These are phyloP conservation scores for Daldinia decipiens DNA, from an alignment of 495 filamentous ascomycete genomes.

Conservation along the genomic window DNA sequence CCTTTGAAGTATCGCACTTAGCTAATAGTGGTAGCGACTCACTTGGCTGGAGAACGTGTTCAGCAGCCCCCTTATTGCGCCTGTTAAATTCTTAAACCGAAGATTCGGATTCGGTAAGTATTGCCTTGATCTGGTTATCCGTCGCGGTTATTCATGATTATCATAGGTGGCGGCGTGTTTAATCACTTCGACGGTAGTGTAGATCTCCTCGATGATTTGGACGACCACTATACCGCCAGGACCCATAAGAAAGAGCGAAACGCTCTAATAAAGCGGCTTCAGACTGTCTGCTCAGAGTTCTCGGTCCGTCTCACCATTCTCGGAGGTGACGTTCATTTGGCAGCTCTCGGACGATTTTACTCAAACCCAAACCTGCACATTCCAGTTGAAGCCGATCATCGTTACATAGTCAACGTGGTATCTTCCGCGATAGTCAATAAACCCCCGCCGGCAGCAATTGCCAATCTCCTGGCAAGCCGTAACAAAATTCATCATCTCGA, in stretches of 20 bases:
- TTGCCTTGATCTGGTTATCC: neutral
- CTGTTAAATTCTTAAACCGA: constrained; percentile 88
- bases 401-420: constrained; percentile 93
- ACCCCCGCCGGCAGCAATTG: constrained; percentile 87
- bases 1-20: neutral
- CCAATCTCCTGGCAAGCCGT: constrained; percentile 81
- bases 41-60: constrained; percentile 94
- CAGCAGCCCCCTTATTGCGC: constrained; percentile 80
- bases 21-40: constrained; percentile 64
- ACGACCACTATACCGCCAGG: constrained; percentile 93
- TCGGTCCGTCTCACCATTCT: constrained; percentile 86
- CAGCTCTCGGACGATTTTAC: constrained; percentile 92
- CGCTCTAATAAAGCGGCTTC: constrained; percentile 75
- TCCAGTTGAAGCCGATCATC: constrained; percentile 83
- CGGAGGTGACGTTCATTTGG: constrained; percentile 92
- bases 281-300: constrained; percentile 74
- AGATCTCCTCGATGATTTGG: constrained; percentile 91
- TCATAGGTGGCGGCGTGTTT: constrained; percentile 77
- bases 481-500: constrained; percentile 97
- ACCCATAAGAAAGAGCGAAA: constrained; percentile 92
- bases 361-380: constrained; percentile 83
- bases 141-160: constrained; percentile 6
- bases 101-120: constrained; percentile 76
- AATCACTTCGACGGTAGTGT: constrained; percentile 92
- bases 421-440: constrained; percentile 95